Evolutionary conservation across 192 early-diverging fungal species (phyloP).

Genomic region (Piromyces sp.): DNA sequence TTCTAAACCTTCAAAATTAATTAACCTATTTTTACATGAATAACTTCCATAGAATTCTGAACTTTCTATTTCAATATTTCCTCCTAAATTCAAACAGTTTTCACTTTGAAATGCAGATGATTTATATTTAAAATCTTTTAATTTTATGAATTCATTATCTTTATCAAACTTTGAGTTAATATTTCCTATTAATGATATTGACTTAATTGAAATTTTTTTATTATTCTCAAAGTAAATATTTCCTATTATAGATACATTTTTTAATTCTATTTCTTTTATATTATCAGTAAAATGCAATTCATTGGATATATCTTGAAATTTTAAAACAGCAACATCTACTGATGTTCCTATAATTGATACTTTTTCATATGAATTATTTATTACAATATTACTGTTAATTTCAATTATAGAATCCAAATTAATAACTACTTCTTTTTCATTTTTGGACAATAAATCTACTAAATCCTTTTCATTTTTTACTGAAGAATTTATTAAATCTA

Average conservation of each 20-base stretch:
- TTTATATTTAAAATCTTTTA: not conserved
- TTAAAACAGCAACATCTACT: not conserved
- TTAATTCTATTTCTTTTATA: not conserved
- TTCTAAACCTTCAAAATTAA: not conserved
- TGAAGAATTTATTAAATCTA: too few relatives aligned
- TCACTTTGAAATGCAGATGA: not conserved
- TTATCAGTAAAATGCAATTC: not conserved
- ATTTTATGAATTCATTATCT: not conserved
- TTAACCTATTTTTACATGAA: not conserved
- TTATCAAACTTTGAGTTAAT: not conserved
- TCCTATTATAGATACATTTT: not conserved
- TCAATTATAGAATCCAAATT: not conserved
- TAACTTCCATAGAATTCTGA: not conserved
- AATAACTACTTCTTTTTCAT: not conserved
- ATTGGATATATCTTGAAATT: not conserved
- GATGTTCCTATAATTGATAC: not conserved
- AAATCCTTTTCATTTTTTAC: not conserved
- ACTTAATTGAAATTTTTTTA: not conserved
- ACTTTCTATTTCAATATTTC: not conserved
- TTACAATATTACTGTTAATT: not conserved
- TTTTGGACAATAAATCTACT: not conserved
- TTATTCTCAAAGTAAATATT: not conserved
- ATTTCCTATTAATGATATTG: not conserved
- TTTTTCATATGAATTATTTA: not conserved
- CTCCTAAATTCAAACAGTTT: not conserved